These are phyloP conservation scores for Periconia macrospinosa DNA, from an alignment of 2,329 filamentous ascomycete genomes.

Conservation along the genomic window DNA sequence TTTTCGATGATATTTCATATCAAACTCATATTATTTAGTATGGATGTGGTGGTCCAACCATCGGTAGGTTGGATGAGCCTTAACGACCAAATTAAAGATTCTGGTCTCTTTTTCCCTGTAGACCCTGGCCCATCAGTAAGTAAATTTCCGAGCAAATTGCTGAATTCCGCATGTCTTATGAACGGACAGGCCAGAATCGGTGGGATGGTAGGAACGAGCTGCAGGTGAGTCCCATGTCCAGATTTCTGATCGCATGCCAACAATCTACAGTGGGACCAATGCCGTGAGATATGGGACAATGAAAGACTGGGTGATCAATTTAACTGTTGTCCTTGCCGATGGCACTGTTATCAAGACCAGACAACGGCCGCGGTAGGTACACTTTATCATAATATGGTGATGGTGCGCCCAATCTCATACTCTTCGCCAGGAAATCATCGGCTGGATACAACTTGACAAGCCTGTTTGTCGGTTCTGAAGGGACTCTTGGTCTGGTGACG, in stretches of 20 bases:
- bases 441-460: slow-evolving; percentile 83
- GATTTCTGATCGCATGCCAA: slow-evolving; percentile 33
- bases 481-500: slow-evolving; percentile 78
- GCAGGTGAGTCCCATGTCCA: slow-evolving; percentile 33
- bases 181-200: slow-evolving; percentile 67
- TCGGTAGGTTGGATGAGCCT: slow-evolving; percentile 90
- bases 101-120: slow-evolving; percentile 85
- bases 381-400: background rate
- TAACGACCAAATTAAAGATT: slow-evolving; percentile 72
- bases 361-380: slow-evolving; percentile 62
- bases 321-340: slow-evolving; percentile 79
- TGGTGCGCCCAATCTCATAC: slow-evolving; percentile 3
- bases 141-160: slow-evolving; percentile 6
- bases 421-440: slow-evolving; percentile 63
- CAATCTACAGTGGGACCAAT: slow-evolving; percentile 66
- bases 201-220: slow-evolving; percentile 80
- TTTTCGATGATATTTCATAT: background rate
- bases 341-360: slow-evolving; percentile 79
- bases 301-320: slow-evolving; percentile 85
- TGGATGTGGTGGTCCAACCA: slow-evolving; percentile 92
- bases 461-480: slow-evolving; percentile 79
- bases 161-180: background rate
- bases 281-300: slow-evolving; percentile 81
- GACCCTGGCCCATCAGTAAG: slow-evolving; percentile 70
- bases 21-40: slow-evolving; percentile 44